Conservation (phyloP, 2,329 filamentous ascomycete genomes). For the Phyllosticta citrichinensis region DNA sequence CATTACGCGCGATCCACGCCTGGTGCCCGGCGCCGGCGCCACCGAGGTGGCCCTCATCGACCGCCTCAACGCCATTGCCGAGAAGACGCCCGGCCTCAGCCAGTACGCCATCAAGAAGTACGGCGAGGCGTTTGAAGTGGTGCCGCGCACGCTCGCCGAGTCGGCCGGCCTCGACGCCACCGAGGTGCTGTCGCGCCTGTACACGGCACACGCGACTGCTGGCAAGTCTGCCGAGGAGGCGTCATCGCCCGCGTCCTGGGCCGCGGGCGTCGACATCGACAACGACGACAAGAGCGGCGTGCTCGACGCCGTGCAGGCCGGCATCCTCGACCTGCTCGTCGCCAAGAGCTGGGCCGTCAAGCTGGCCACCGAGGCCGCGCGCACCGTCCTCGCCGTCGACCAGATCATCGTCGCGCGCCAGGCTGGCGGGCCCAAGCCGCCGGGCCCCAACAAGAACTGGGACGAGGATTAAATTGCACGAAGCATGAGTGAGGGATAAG, state of each 20-base stretch:
- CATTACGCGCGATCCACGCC: conserved; percentile 81
- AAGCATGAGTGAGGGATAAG: too few relatives aligned
- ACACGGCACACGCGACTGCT: conserved; percentile 73
- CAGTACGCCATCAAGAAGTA: conserved; percentile 98
- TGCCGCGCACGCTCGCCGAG: conserved; percentile 87
- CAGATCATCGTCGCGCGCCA: conserved; percentile 98
- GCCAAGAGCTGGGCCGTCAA: conserved; percentile 96
- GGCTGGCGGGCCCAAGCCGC: conserved; percentile 93
- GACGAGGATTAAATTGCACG: conserved; percentile 46
- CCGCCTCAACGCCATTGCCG: conserved; percentile 79
- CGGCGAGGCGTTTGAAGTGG: conserved; percentile 94
- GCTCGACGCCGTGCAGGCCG: conserved; percentile 75
- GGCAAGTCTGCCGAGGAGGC: conserved; percentile 51
- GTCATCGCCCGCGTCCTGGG: conserved; percentile 51
- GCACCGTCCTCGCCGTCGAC: conserved; percentile 91
- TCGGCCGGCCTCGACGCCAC: conserved; percentile 93
- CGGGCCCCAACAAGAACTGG: conserved; percentile 79
- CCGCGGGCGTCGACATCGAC: conserved; percentile 90
- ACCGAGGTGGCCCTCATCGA: conserved; percentile 91
- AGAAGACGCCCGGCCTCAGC: conserved; percentile 83
- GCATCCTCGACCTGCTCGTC: conserved; percentile 84
- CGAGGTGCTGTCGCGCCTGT: conserved; percentile 86
- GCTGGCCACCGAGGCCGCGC: conserved; percentile 85
- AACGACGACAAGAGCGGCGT: conserved; percentile 72
- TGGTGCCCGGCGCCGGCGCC: conserved; percentile 89